Evolutionary conservation across 1,284 basidiomycete genomes (phyloP), one percentile per base, ranked within the genome.

Genomic region (Termitomyces sp.): DNA sequence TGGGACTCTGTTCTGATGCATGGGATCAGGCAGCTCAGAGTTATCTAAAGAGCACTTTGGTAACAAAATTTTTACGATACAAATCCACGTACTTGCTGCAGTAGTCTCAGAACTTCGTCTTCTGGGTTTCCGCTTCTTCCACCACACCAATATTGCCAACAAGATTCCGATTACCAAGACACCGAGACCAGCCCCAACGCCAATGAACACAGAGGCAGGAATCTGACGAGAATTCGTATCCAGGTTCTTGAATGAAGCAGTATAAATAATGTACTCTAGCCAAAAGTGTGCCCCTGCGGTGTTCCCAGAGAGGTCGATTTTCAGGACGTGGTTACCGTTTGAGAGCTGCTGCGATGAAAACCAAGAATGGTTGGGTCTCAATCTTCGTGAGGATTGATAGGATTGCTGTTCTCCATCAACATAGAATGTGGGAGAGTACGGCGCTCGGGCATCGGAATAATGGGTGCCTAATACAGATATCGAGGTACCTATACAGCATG

Each of bases 251-350:
- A 12, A 5, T 2, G 50, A 45, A 12, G 31, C 41, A 15, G 24
- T 28, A 26, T 38, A 45, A 44, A 26, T 45, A 5, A 36, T 26
- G 34, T 52, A 52, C 42, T 38, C 51, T n/a, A 52, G n/a, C 6
- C 33, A 45, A 36, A 38, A 45, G 34, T 26, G 41, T 7, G 38
- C 31, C 15, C 28, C 19, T 42, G 31, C 2, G 7, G 40, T 43
- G 39, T 51, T 51, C 26, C 40, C 21, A 24, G 50, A 31, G 15
- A 51, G 50, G 19, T 42, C 15, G 31, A 42, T 51, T 24, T 51
- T 42, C 9, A 42, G 40, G n/a, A 51, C 28, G 39, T 51, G 50
- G 30, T 41, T n/a, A 19, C 31, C 40, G 9, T 41, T 17, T 13
- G 50, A 10, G 9, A 51, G 8, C n/a, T 34, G 28, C 5, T 51